Conservation (phyloP, 495 filamentous ascomycete genomes). For the Talaromyces wortmannii region DNA sequence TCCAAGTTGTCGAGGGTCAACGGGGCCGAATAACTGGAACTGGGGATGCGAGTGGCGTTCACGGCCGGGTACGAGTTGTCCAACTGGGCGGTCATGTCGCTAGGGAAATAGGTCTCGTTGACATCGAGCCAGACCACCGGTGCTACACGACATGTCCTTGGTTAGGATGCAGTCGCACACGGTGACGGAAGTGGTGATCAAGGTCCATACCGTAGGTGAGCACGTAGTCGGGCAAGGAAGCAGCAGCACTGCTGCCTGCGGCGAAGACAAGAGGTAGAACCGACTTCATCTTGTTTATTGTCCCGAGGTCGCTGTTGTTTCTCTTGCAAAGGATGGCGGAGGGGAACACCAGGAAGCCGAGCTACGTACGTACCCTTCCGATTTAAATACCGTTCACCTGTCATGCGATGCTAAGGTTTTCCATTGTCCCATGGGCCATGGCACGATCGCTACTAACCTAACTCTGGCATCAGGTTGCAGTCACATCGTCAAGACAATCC, state of each 20-base stretch:
- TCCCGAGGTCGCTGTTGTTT: background rate
- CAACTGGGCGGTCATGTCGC: slow-evolving; percentile 51
- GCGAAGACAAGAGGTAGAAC: background rate
- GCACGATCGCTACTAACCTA: background rate
- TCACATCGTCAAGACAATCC: background rate
- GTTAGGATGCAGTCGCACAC: background rate
- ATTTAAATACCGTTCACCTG: background rate
- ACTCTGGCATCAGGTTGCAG: background rate
- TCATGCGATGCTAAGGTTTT: background rate
- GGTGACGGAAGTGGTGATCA: too few species aligned
- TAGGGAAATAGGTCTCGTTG: slow-evolving; percentile 50
- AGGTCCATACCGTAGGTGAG: slow-evolving; percentile 16
- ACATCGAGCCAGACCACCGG: slow-evolving; percentile 50
- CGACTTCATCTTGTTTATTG: slow-evolving; percentile 1
- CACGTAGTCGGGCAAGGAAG: slow-evolving; percentile 19
- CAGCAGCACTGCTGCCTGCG: background rate
- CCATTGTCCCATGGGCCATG: background rate
- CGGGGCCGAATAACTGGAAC: slow-evolving; percentile 28
- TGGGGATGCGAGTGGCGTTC: slow-evolving; percentile 39
- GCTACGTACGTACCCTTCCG: too few species aligned
- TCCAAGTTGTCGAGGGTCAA: slow-evolving; percentile 52
- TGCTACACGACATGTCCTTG: slow-evolving; percentile 15
- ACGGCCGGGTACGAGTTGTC: slow-evolving; percentile 45
- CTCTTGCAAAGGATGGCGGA: too few species aligned
- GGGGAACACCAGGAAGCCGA: too few species aligned